phyloP scores from a whole-genome alignment of 2,329 filamentous ascomycete species.

The Grosmannia huntii region DNA sequence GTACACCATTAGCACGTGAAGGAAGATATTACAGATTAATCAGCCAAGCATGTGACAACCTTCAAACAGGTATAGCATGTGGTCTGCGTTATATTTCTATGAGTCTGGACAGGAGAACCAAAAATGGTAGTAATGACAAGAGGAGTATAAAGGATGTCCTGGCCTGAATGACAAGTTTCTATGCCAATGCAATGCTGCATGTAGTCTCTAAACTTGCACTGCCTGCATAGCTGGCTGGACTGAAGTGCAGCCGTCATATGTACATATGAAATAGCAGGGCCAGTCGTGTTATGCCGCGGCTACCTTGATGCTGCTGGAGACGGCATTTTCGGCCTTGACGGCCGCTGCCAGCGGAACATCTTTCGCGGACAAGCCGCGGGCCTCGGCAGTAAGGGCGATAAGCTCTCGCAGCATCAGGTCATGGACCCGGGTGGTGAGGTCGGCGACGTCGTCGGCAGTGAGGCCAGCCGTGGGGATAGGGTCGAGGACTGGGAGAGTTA shows the following conservation, averaged over 20 bases:
- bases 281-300: slow-evolving; percentile 5
- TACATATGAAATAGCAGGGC: not conserved
- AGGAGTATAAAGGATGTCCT: not conserved
- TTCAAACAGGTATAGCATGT: no score
- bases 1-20: no score
- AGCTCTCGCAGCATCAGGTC: slow-evolving; percentile 65
- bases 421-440: slow-evolving; percentile 52
- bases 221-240: not conserved
- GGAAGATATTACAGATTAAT: not conserved
- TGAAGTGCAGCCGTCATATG: not conserved
- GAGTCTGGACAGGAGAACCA: not conserved
- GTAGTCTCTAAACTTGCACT: not conserved
- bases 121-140: not conserved
- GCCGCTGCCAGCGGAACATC: not conserved
- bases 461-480: slow-evolving; percentile 67
- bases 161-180: not conserved
- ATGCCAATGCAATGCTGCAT: not conserved
- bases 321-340: not conserved
- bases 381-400: slow-evolving; percentile 37
- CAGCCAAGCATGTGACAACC: not conserved
- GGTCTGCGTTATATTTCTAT: not conserved
- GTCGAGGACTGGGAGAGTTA: slow-evolving; percentile 49
- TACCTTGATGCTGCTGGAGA: slow-evolving; percentile 7
- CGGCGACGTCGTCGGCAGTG: slow-evolving; percentile 64
- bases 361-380: slow-evolving; percentile 8